phyloP scores from a whole-genome alignment of 768 basidiomycete genomes.

The Boletus subparvulus region DNA sequence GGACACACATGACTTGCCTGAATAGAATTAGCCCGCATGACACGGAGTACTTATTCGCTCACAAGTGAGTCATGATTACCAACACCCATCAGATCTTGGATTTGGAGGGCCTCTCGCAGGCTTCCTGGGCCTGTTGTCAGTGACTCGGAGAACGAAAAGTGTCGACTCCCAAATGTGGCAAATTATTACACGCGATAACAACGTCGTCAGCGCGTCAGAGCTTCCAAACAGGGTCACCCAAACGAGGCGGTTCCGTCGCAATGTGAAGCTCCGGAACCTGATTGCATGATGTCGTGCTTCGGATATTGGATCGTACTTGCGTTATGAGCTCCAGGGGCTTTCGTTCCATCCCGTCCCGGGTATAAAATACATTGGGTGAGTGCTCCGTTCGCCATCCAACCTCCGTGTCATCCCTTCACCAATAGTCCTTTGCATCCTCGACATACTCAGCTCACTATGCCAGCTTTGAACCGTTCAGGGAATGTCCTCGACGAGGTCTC shows the following conservation, averaged over 20 bases:
- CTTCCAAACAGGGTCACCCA: conserved; percentile 17
- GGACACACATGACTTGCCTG: conserved; percentile 1
- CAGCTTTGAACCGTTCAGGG: conserved; percentile 29
- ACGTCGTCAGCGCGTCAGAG: conserved; percentile 7
- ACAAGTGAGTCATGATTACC: conserved; percentile 18
- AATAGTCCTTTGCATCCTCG: not conserved
- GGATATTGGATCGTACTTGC: conserved; percentile 12
- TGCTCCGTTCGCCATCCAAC: conserved; percentile 3
- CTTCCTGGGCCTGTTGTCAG: conserved; percentile 1
- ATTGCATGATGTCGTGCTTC: conserved; percentile 14
- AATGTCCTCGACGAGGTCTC: conserved; percentile 42
- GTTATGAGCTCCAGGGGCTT: conserved; percentile 8
- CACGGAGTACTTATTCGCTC: not conserved
- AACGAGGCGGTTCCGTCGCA: conserved; percentile 9
- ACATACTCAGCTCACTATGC: conserved; percentile 17
- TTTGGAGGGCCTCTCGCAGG: not conserved
- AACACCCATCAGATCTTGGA: conserved; percentile 18
- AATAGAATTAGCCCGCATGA: conserved; percentile 9
- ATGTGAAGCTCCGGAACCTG: conserved; percentile 20
- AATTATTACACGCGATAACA: conserved; percentile 10
- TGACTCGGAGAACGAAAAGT: conserved; percentile 5
- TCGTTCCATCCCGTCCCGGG: conserved; percentile 8
- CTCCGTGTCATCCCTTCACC: not conserved
- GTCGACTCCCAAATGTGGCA: conserved; percentile 6
- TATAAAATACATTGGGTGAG: conserved; percentile 19